phyloP scores from a whole-genome alignment of 106 monocot species.

The Platanthera guangdongensis region DNA sequence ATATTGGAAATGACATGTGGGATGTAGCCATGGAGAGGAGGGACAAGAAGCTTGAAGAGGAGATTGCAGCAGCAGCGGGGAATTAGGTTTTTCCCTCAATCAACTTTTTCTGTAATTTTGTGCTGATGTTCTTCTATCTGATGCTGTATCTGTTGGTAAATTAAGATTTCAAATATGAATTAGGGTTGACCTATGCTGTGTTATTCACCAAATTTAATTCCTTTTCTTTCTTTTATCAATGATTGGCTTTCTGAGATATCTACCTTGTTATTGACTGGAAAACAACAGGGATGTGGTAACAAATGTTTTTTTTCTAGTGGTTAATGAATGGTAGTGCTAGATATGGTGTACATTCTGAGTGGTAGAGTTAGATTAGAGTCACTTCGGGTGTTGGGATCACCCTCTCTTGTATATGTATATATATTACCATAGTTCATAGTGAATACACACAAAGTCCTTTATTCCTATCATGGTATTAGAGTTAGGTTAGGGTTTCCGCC shows the following conservation, averaged over 20 bases:
- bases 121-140: not conserved
- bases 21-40: slow-evolving; percentile 94
- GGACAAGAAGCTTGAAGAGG: slow-evolving; percentile 75
- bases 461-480: too few species aligned
- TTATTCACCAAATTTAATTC: not conserved
- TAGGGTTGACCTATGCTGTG: not conserved
- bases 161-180: not conserved
- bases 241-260: not conserved
- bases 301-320: not conserved
- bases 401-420: too few species aligned
- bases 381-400: too few species aligned
- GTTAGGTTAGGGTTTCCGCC: too few species aligned
- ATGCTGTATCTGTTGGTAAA: not conserved
- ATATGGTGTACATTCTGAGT: too few species aligned
- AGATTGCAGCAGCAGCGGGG: slow-evolving; percentile 17
- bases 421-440: too few species aligned
- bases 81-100: slow-evolving; percentile 35
- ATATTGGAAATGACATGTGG: slow-evolving; percentile 87
- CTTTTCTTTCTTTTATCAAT: not conserved
- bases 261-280: not conserved
- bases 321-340: not conserved
- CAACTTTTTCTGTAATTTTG: not conserved
- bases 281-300: not conserved
- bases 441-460: too few species aligned
- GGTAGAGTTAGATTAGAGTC: too few species aligned